Conservation (phyloP, 768 basidiomycete genomes). For the Naganishia kalamii region DNA sequence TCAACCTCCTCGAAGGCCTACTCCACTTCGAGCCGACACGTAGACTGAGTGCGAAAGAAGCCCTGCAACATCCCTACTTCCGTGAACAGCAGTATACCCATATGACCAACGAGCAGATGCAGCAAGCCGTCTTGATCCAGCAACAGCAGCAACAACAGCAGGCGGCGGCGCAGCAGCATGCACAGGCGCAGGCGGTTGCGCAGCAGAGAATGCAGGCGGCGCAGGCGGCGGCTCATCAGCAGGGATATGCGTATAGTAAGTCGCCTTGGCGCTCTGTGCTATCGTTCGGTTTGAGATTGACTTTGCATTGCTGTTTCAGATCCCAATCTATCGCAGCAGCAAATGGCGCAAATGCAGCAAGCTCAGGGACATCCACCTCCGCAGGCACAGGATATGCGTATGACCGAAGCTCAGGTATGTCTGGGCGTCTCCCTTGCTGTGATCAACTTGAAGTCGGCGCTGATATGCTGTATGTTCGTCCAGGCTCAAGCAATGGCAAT, state of each 20-base stretch:
- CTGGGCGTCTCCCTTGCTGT: neutral
- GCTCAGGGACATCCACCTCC: neutral
- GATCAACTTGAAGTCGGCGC: too few relatives aligned
- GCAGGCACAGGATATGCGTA: slow-evolving; percentile 7
- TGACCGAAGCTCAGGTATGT: slow-evolving; percentile 1
- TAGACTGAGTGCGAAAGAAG: slow-evolving; percentile 83
- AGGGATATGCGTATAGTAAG: slow-evolving; percentile 29
- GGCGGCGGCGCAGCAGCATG: slow-evolving; percentile 28
- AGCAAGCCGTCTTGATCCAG: slow-evolving; percentile 9
- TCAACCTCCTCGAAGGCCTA: slow-evolving; percentile 87
- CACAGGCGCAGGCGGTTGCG: neutral
- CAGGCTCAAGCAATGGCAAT: neutral
- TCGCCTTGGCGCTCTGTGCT: slow-evolving; percentile 9
- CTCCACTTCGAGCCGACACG: slow-evolving; percentile 93
- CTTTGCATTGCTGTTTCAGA: neutral
- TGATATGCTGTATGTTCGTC: neutral
- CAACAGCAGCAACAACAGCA: slow-evolving; percentile 36
- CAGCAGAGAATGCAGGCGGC: neutral
- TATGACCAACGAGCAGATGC: slow-evolving; percentile 29
- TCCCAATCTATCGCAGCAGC: slow-evolving; percentile 1
- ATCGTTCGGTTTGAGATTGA: neutral
- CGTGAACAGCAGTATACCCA: slow-evolving; percentile 20
- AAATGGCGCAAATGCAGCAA: slow-evolving; percentile 24
- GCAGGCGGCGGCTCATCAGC: slow-evolving; percentile 13
- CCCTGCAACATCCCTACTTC: slow-evolving; percentile 88